Evolutionary conservation across 192 early-diverging fungal genomes (phyloP), one percentile per base, ranked within the genome.

Genomic region (Backusella mclennaniae): DNA sequence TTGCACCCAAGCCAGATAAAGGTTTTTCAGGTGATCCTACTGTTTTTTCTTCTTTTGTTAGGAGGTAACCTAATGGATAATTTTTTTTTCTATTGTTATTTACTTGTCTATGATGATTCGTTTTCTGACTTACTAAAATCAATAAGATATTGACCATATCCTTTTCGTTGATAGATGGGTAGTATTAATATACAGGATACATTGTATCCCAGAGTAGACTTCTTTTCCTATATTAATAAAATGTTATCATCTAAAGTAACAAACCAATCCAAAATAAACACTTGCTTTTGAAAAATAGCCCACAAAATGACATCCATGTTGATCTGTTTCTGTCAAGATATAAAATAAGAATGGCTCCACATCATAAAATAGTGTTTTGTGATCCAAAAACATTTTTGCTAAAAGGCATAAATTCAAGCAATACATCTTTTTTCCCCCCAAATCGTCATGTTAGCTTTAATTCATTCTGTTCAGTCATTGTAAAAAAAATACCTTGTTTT

Each of bases 341-440:
- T 99, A 99, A 75, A 99, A 99, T 31, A 98, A 84, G 80, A 98
- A 99, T 11, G 97, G 97, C 72, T 99, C 97, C 7, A 97, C 91
- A 73, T 98, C 97, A 80, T 98, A 99, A 79, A 96, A 98, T 35
- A 98, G 83, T 6, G 97, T 98, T 77, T 99, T 99, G 77, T 96
- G 95, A 86, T 97, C 97, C n/a, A 99, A 83, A 81, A 98, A 99
- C 92, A 96, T 95, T 77, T 99, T 99, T 59, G 96, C 94, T 31
- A 99, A 82, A 9, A 99, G 87, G 70, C 97, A 99, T 35, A 99
- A 86, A 84, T 97, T 99, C 78, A 97, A 97, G 84, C 97, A 98
- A 76, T 98, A 99, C 19, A 97, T 86, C 89, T 93, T 69, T 23
- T 35, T 33, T 3, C 38, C 11, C 38, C 26, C 29, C 7, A 5